These are phyloP conservation scores for Zymoseptoria brevis DNA, from an alignment of 2,329 filamentous ascomycete genomes.

Conservation along the genomic window DNA sequence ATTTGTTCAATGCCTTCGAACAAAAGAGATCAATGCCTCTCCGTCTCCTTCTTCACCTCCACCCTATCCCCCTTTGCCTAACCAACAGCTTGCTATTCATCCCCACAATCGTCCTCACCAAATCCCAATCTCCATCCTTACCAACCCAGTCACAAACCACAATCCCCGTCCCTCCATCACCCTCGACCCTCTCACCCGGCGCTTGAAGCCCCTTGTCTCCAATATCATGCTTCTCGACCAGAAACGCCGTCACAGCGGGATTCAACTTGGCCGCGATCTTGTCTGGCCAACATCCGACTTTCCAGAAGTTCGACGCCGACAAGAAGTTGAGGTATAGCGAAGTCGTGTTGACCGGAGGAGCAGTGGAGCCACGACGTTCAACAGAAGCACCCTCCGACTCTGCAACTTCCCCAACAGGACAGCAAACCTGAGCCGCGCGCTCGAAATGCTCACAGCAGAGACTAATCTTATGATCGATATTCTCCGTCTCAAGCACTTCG, in stretches of 20 bases:
- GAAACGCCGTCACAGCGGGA: conserved; percentile 57
- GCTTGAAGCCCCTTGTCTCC: conserved; percentile 21
- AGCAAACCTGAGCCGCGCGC: conserved; percentile 46
- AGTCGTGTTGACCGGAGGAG: conserved; percentile 39
- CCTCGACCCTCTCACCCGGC: conserved; percentile 22
- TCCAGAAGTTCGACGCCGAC: conserved; percentile 90
- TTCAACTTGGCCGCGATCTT: conserved; percentile 82
- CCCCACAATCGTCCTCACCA: conserved; percentile 76
- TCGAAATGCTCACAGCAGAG: conserved; percentile 68
- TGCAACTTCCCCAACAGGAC: conserved; percentile 34
- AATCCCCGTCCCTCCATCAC: conserved; percentile 66
- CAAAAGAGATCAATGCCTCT: not conserved
- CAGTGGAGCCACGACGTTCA: conserved; percentile 20
- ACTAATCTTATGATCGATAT: conserved; percentile 73
- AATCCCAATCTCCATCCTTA: conserved; percentile 77
- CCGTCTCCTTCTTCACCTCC: not conserved
- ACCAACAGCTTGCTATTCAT: conserved; percentile 55
- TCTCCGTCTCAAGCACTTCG: conserved; percentile 66
- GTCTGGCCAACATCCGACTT: conserved; percentile 84
- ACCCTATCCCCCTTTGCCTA: conserved; percentile 11
- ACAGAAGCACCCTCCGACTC: conserved; percentile 13
- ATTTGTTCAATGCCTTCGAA: not conserved
- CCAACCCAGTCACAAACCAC: conserved; percentile 95
- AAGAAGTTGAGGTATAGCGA: conserved; percentile 88
- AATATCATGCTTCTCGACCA: conserved; percentile 47